These are phyloP conservation scores for Crithidia mellificae DNA, from an alignment of 208 protist genomes.

Conservation along the genomic window DNA sequence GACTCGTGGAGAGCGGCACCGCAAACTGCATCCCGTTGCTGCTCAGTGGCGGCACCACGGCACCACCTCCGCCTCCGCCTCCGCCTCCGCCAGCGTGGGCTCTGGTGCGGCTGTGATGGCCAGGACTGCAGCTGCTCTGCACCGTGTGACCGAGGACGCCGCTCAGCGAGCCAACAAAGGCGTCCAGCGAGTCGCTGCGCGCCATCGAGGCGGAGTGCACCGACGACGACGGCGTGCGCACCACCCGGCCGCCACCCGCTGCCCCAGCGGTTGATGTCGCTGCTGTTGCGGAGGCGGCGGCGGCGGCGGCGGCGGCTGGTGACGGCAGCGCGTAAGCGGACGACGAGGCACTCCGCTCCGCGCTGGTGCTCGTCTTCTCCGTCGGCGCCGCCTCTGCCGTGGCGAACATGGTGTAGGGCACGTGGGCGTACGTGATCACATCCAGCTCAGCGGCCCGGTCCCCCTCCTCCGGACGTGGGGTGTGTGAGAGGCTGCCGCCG, in stretches of 20 bases:
- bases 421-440: conserved; percentile 48
- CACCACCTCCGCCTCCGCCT: too few relatives aligned
- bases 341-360: conserved; percentile 8
- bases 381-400: conserved; percentile 12
- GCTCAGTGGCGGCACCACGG: too few relatives aligned
- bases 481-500: conserved; percentile 18
- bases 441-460: conserved; percentile 18
- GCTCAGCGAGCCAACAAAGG: conserved; percentile 1
- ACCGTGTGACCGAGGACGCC: conserved; percentile 29
- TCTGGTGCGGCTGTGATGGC: neutral
- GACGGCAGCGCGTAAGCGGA: conserved; percentile 5
- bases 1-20: neutral
- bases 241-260: neutral
- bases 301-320: conserved; percentile 7
- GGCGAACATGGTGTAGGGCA: conserved; percentile 56
- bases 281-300: too few relatives aligned
- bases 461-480: neutral
- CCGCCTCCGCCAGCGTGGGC: neutral
- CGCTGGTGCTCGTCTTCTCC: neutral
- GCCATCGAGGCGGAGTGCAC: conserved; percentile 13
- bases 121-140: conserved; percentile 33
- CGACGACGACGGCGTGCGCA: conserved; percentile 9
- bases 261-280: too few relatives aligned
- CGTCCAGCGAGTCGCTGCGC: conserved; percentile 26
- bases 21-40: neutral